Base-by-base conservation (phyloP, 2,329 filamentous ascomycete species). In the Lizonia empirigonia region DNA sequence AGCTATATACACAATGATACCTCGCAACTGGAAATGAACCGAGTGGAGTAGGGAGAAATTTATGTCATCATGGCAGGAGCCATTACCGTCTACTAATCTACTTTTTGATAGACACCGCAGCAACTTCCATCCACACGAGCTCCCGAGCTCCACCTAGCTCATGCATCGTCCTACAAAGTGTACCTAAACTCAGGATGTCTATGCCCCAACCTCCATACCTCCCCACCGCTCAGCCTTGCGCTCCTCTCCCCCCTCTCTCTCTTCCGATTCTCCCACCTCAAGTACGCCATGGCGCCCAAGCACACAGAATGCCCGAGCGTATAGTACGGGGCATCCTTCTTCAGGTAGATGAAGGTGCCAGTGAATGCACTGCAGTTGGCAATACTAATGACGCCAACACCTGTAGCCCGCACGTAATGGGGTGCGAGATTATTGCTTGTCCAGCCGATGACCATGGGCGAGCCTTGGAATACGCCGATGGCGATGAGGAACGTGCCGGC, bases 381-480 rank as follows among this genome's bases (percentile, higher is more conserved):
- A 30, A 82, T 71, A 34, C 56, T 62, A 8, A 49, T 76, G 60
- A 82, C 75, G 4, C 80, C 81, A 0, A 78, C 73, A 2, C 76
- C 76, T 29, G 84, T 74, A 1, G 78, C 76, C 24, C 81, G 74
- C 67, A 85, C 85, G 64, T 82, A 85, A 64, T 84, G 81, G 2
- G 82, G 82, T 12, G 67, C 66, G 30, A 77, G 64, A 48, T 77
- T 77, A 59, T 77, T 77, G 6, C 74, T 56, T 1, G 73, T 65
- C 76, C 76, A 78, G 5, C 74, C 76, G 36, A 77, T 76, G 1
- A 74, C 60, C 44, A 71, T 60, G 23, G 68, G 68, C 1, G 53
- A 58, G 40, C 66, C 65, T 7, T 66, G 66, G 44, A 70, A 83
- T 56, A 80, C 73, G 38, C 77, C 78, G 13, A 69, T 67, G 0